These are phyloP conservation scores for Globisporangium sylvaticum DNA, from an alignment of 352 stramenopile genomes.

Conservation along the genomic window DNA sequence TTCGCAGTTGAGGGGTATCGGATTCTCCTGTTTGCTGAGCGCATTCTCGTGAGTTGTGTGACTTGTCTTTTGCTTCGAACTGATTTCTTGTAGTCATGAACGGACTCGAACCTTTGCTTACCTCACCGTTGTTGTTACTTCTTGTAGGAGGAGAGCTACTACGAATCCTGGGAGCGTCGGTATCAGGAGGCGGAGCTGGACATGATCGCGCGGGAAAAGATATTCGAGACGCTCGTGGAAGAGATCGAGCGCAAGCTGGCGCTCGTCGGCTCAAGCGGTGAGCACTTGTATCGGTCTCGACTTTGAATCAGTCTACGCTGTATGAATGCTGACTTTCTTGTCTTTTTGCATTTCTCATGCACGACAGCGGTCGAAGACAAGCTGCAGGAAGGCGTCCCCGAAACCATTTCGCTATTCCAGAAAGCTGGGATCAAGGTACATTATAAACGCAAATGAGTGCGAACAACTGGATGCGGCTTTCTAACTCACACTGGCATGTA, in stretches of 20 bases:
- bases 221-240: conserved; percentile 51
- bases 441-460: background rate
- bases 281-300: conserved; percentile 3
- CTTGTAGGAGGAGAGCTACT: conserved; percentile 60
- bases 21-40: conserved; percentile 81
- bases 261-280: conserved; percentile 83
- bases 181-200: conserved; percentile 73
- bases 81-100: background rate
- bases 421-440: conserved; percentile 95
- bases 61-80: background rate
- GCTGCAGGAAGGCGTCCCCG: conserved; percentile 95
- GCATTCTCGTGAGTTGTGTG: conserved; percentile 60
- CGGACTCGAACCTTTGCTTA: background rate
- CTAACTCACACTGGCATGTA: background rate
- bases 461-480: background rate
- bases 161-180: conserved; percentile 54
- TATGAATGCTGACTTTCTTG: background rate
- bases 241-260: conserved; percentile 84
- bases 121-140: background rate
- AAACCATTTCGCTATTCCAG: conserved; percentile 87
- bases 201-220: conserved; percentile 59
- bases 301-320: background rate
- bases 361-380: conserved; percentile 95
- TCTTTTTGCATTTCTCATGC: background rate
- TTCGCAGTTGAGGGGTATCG: conserved; percentile 85